These are phyloP conservation scores for Actinomortierella ambigua DNA, from an alignment of 371 early-diverging fungal species.

Conservation along the genomic window DNA sequence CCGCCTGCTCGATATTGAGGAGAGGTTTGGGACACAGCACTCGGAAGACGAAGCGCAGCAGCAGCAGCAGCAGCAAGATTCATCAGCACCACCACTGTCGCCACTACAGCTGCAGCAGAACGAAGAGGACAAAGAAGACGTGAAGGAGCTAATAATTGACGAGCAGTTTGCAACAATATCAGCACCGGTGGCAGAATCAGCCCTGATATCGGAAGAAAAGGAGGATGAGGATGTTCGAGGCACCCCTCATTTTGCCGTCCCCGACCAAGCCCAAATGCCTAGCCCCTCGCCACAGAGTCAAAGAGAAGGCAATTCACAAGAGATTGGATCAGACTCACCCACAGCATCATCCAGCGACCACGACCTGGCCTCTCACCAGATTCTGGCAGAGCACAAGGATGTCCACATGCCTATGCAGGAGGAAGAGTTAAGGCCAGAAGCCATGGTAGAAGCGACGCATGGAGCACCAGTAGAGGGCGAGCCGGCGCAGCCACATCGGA, in stretches of 20 bases:
- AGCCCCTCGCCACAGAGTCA: constrained; percentile 25
- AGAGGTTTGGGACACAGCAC: too few relatives aligned
- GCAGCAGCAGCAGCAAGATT: not conserved
- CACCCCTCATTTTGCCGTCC: constrained; percentile 22
- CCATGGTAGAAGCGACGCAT: not conserved
- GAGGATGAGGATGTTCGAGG: constrained; percentile 41
- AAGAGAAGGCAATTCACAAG: not conserved
- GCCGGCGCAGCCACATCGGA: not conserved
- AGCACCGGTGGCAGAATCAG: not conserved
- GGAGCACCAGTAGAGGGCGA: too few relatives aligned
- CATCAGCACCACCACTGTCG: not conserved
- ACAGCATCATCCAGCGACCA: too few relatives aligned
- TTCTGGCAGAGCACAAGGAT: too few relatives aligned
- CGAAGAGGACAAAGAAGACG: not conserved
- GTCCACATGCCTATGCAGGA: too few relatives aligned
- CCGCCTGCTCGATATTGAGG: constrained; percentile 6
- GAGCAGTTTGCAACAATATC: not conserved
- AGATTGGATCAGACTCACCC: not conserved
- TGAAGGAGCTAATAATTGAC: not conserved
- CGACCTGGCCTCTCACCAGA: too few relatives aligned
- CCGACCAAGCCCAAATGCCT: constrained; percentile 21
- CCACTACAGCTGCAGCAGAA: not conserved
- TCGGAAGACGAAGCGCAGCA: not conserved
- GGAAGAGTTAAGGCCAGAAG: constrained; percentile 2
- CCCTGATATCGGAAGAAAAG: not conserved